A percentile compares a stretch with the other conserved stretches of the same genome.
These are phyloP conservation scores for Carex myosuroides DNA, from an alignment of 176 grass and related monocot genomes.

Conservation along the genomic window DNA sequence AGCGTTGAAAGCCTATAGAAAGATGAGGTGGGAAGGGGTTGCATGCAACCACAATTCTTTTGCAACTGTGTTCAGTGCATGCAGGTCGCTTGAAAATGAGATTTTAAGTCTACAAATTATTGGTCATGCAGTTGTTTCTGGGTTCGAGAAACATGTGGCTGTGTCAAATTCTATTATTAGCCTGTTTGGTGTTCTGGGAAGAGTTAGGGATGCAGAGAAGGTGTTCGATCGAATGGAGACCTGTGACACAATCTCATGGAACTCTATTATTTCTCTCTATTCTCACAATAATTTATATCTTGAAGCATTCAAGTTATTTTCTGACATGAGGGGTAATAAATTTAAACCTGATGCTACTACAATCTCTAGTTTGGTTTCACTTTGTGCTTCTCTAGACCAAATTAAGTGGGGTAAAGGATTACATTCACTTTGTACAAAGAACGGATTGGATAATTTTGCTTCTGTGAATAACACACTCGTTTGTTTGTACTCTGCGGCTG, in stretches of 20 bases:
- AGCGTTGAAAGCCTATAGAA: slow-evolving; percentile 32
- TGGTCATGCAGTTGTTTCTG: slow-evolving; percentile 50
- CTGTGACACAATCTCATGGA: slow-evolving; percentile 59
- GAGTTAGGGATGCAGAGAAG: slow-evolving; percentile 31
- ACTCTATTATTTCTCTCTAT: slow-evolving; percentile 55
- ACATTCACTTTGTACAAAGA: slow-evolving; percentile 43
- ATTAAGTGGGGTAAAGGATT: slow-evolving; percentile 35
- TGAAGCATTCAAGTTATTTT: slow-evolving; percentile 41
- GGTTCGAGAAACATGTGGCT: slow-evolving; percentile 38
- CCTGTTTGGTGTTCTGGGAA: slow-evolving; percentile 54
- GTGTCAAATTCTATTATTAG: slow-evolving; percentile 65
- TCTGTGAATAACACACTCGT: slow-evolving; percentile 32
- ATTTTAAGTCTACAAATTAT: slow-evolving; percentile 49
- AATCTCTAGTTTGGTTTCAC: slow-evolving; percentile 26
- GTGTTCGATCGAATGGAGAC: slow-evolving; percentile 48
- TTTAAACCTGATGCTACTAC: slow-evolving; percentile 29
- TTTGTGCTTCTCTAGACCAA: slow-evolving; percentile 34
- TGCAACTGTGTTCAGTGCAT: slow-evolving; percentile 42
- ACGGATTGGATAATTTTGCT: slow-evolving; percentile 29
- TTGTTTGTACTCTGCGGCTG: slow-evolving; percentile 45
- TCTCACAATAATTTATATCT: slow-evolving; percentile 33
- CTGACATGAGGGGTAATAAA: slow-evolving; percentile 24
- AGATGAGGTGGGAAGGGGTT: slow-evolving; percentile 58
- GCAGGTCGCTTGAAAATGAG: slow-evolving; percentile 36
- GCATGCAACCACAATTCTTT: slow-evolving; percentile 52